Evolutionary conservation across 176 grass and related monocot species (phyloP).

Genomic region (Carex scoparia): DNA sequence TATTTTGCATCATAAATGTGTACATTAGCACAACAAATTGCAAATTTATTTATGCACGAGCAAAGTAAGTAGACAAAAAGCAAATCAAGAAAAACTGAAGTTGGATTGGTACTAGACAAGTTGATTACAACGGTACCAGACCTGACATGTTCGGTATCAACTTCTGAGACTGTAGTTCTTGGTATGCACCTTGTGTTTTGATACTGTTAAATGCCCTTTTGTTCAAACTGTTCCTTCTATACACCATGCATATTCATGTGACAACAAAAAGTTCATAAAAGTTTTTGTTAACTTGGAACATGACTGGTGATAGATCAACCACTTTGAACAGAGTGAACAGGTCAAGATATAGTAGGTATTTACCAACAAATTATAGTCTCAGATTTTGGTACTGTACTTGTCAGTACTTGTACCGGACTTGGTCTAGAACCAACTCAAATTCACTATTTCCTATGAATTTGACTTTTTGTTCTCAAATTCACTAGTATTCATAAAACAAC

Average conservation of each 20-base stretch:
- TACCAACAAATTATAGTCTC: not conserved
- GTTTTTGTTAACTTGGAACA: not conserved
- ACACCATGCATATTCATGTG: not conserved
- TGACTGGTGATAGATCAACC: not conserved
- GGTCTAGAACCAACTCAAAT: conserved; percentile 11
- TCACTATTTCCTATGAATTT: not conserved
- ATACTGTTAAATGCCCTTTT: not conserved
- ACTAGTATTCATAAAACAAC: not conserved
- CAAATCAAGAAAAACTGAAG: not conserved
- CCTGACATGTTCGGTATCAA: conserved; percentile 14
- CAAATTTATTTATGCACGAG: not conserved
- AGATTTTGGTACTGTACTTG: conserved; percentile 11
- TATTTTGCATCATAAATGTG: not conserved
- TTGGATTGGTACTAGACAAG: conserved; percentile 2
- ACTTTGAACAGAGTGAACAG: not conserved
- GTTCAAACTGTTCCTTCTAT: conserved; percentile 4
- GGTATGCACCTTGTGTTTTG: not conserved
- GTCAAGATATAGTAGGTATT: not conserved
- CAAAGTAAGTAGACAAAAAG: not conserved
- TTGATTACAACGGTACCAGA: not conserved
- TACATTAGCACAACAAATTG: not conserved
- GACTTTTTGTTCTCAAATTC: not conserved
- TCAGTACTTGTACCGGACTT: not conserved
- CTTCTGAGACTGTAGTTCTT: conserved; percentile 2
- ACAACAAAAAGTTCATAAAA: not conserved